phyloP scores from a whole-genome alignment of 768 basidiomycete genomes.

The Austroboletus eburneus region DNA sequence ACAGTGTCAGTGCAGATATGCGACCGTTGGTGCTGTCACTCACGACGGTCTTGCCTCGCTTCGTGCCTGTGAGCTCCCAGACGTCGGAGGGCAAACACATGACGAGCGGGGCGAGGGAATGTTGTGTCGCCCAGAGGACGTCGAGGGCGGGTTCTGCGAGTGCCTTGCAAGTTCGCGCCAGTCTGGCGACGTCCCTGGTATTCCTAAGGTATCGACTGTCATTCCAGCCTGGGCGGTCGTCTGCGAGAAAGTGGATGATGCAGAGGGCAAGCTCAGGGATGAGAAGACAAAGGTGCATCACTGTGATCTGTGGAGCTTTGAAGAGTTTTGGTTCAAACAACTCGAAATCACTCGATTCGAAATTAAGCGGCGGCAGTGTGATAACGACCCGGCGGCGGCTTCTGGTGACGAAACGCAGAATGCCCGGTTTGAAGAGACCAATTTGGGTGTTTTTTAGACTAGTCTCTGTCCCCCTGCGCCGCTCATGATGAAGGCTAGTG shows the following conservation, averaged over 20 bases:
- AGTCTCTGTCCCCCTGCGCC: too few relatives aligned
- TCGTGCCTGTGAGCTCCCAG: slow-evolving; percentile 17
- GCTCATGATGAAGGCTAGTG: neutral
- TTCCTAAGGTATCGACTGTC: slow-evolving; percentile 19
- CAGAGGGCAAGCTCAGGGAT: slow-evolving; percentile 23
- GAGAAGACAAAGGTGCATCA: slow-evolving; percentile 30
- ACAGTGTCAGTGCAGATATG: too few relatives aligned
- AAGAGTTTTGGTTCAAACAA: too few relatives aligned
- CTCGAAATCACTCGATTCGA: too few relatives aligned
- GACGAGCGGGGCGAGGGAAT: slow-evolving; percentile 26
- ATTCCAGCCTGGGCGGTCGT: slow-evolving; percentile 15
- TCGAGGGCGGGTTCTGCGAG: slow-evolving; percentile 29
- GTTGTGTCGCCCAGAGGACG: slow-evolving; percentile 29
- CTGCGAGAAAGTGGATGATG: slow-evolving; percentile 23
- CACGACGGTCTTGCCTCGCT: slow-evolving; percentile 20
- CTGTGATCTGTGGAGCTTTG: neutral
- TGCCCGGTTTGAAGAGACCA: neutral
- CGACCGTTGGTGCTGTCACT: slow-evolving; percentile 9
- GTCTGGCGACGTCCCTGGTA: slow-evolving; percentile 21
- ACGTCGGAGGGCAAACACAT: slow-evolving; percentile 26
- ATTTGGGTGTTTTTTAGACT: slow-evolving; percentile 10
- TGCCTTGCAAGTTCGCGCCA: slow-evolving; percentile 28
- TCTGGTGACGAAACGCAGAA: neutral
- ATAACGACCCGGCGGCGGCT: too few relatives aligned
- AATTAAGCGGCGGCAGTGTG: too few relatives aligned